Conservation (phyloP, 441 rosid species). For the Gossypium schwendimanii region DNA sequence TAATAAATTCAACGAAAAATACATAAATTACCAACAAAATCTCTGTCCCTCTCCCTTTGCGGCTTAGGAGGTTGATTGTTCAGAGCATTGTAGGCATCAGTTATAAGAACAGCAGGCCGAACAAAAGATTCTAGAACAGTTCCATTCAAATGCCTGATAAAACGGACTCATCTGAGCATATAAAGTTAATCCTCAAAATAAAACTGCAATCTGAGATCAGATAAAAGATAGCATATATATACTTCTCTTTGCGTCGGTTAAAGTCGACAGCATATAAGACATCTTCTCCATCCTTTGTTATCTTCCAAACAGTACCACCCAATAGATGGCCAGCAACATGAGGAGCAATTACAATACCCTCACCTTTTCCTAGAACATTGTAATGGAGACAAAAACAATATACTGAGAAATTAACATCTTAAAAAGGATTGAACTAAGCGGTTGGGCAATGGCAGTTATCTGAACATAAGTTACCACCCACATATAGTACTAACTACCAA, state of each 20-base stretch:
- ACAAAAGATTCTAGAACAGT: conserved; percentile 81
- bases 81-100: conserved; percentile 86
- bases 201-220: conserved; percentile 11
- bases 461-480: neutral
- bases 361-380: conserved; percentile 69
- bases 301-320: conserved; percentile 95
- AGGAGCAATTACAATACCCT: conserved; percentile 90
- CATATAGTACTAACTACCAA: neutral
- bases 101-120: conserved; percentile 89
- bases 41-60: conserved; percentile 86
- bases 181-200: neutral
- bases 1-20: conserved; percentile 3
- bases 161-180: conserved; percentile 15
- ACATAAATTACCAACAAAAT: conserved; percentile 53
- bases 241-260: conserved; percentile 95
- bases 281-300: conserved; percentile 95
- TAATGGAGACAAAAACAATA: conserved; percentile 5
- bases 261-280: conserved; percentile 94
- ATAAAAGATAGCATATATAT: conserved; percentile 14
- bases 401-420: neutral
- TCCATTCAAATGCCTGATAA: conserved; percentile 91
- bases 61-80: conserved; percentile 68
- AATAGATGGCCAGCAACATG: conserved; percentile 92
- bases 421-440: neutral
- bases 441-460: neutral